Percentiles rank a stretch among this genome's conserved stretches.
phyloP scores from a whole-genome alignment of 2,329 filamentous ascomycete genomes.

The Chalara sp. region DNA sequence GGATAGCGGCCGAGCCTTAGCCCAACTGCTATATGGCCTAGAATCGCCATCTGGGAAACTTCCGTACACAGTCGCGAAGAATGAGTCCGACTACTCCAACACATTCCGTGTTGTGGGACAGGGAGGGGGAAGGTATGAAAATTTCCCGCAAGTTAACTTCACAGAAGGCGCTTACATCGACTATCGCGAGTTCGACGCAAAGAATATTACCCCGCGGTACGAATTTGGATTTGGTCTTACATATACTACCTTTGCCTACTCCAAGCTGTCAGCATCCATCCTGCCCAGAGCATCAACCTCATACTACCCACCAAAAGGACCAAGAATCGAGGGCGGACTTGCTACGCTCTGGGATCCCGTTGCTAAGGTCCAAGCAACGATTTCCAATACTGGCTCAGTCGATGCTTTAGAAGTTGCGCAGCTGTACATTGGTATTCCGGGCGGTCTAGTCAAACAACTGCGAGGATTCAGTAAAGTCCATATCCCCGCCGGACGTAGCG shows the following conservation, averaged over 20 bases:
- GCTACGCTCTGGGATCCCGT: slow-evolving; percentile 47
- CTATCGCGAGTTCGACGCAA: slow-evolving; percentile 40
- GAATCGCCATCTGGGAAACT: slow-evolving; percentile 69
- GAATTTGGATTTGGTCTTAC: slow-evolving; percentile 42
- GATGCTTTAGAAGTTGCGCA: slow-evolving; percentile 24
- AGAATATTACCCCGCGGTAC: slow-evolving; percentile 27
- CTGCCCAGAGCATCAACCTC: slow-evolving; percentile 27
- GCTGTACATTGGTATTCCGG: slow-evolving; percentile 22
- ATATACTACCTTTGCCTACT: slow-evolving; percentile 48
- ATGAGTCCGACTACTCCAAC: slow-evolving; percentile 47
- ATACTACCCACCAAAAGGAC: slow-evolving; percentile 46
- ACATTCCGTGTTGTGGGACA: slow-evolving; percentile 1
- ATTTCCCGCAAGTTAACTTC: slow-evolving; percentile 36
- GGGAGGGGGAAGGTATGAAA: no score
- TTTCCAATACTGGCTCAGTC: slow-evolving; percentile 44
- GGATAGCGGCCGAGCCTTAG: slow-evolving; percentile 73
- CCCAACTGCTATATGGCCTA: slow-evolving; percentile 63
- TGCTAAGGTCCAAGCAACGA: slow-evolving; percentile 38
- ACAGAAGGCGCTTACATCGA: slow-evolving; percentile 42
- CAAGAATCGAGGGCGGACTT: no score
- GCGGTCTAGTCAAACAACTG: slow-evolving; percentile 49
- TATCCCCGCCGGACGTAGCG: slow-evolving; percentile 38
- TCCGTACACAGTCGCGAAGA: slow-evolving; percentile 69
- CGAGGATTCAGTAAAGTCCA: slow-evolving; percentile 55
- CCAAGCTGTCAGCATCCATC: slow-evolving; percentile 28